Evolutionary conservation across 345 rosid genomes (phyloP).

Genomic region (Turnera subulata): DNA sequence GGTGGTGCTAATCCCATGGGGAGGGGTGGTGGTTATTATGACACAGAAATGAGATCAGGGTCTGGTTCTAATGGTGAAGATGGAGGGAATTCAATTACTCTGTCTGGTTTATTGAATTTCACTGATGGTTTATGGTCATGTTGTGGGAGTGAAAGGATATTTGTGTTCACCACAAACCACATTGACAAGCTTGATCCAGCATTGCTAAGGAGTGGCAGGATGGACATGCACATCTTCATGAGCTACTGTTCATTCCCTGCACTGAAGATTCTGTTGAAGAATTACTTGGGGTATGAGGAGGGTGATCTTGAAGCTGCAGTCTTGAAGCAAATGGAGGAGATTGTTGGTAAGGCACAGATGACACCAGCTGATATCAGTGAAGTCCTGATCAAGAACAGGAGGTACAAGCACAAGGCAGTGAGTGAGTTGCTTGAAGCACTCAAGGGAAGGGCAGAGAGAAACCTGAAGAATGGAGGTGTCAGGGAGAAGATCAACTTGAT

Average conservation of each 20-base stretch:
- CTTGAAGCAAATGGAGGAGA: not conserved
- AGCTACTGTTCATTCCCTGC: constrained; percentile 17
- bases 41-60: constrained; percentile 39
- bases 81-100: constrained; percentile 45
- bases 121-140: constrained; percentile 30
- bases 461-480: not conserved
- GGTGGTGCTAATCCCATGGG: constrained; percentile 1
- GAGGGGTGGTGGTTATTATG: constrained; percentile 24
- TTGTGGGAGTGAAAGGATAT: constrained; percentile 25
- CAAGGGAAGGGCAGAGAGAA: not conserved
- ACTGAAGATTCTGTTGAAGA: constrained; percentile 6
- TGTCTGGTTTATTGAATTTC: constrained; percentile 28
- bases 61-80: constrained; percentile 32
- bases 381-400: not conserved
- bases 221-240: constrained; percentile 30
- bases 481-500: not conserved
- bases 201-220: constrained; percentile 23
- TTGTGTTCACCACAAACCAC: constrained; percentile 25
- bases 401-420: not conserved
- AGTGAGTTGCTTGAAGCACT: not conserved
- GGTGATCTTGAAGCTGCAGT: not conserved
- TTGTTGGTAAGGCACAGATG: not conserved
- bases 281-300: not conserved
- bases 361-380: not conserved
- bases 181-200: constrained; percentile 27